Evolutionary conservation across 768 basidiomycete species (phyloP).

Genomic region (Leccinum rimulosum): DNA sequence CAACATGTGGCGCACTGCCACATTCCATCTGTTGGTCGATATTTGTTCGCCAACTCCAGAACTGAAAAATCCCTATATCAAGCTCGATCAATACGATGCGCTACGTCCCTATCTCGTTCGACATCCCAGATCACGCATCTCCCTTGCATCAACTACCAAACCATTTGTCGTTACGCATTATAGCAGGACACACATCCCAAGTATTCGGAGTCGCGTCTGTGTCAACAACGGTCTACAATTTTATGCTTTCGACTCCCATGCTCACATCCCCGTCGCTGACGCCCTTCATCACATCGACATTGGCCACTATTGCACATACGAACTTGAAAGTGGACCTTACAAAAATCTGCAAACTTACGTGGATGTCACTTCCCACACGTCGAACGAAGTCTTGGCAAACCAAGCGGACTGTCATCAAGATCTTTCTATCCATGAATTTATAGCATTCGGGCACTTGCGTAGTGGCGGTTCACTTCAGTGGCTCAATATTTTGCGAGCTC

Average conservation of each 20-base stretch:
- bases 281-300: slow-evolving; percentile 17
- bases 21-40: slow-evolving; percentile 38
- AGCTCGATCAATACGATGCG: slow-evolving; percentile 11
- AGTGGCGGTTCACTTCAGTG: slow-evolving; percentile 45
- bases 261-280: slow-evolving; percentile 5
- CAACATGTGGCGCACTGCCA: slow-evolving; percentile 42
- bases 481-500: slow-evolving; percentile 46
- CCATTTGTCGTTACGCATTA: slow-evolving; percentile 33
- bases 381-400: slow-evolving; percentile 42
- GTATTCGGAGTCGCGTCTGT: slow-evolving; percentile 13
- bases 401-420: slow-evolving; percentile 41
- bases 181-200: slow-evolving; percentile 12
- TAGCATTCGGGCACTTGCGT: slow-evolving; percentile 43
- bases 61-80: slow-evolving; percentile 9
- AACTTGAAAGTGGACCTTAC: slow-evolving; percentile 35
- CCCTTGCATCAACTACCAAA: slow-evolving; percentile 23
- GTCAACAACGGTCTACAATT: slow-evolving; percentile 32
- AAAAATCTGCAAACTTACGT: slow-evolving; percentile 35
- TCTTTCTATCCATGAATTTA: slow-evolving; percentile 42
- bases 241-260: slow-evolving; percentile 26
- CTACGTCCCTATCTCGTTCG: slow-evolving; percentile 11
- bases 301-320: slow-evolving; percentile 28
- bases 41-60: slow-evolving; percentile 24
- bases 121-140: slow-evolving; percentile 18
- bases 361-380: slow-evolving; percentile 33